A percentile compares a stretch with the other conserved stretches of the same genome.
Conservation (phyloP, 1,284 basidiomycete species). For the Lentinula novae-zelandiae region DNA sequence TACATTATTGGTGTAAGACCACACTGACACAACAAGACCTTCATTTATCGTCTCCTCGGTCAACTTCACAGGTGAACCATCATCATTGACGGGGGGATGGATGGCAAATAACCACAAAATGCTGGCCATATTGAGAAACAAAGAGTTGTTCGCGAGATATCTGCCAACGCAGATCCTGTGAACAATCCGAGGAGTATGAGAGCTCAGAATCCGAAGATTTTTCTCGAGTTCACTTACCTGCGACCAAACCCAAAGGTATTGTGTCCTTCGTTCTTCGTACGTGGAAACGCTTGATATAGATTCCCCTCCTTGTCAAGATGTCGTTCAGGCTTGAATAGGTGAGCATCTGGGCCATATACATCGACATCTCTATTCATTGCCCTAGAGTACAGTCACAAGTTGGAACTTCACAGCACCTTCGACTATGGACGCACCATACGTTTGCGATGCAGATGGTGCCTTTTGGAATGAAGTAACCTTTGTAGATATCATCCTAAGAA, state of each 20-base stretch:
- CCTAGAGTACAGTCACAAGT: constrained; percentile 9
- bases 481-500: constrained; percentile 16
- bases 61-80: constrained; percentile 1
- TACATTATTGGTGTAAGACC: neutral
- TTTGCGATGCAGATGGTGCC: constrained; percentile 17
- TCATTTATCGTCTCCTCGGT: neutral
- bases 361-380: constrained; percentile 16
- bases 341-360: constrained; percentile 17
- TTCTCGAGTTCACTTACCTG: constrained; percentile 4
- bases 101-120: constrained; percentile 16
- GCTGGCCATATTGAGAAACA: constrained; percentile 17
- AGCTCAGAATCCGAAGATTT: neutral
- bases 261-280: constrained; percentile 19
- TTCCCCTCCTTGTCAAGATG: constrained; percentile 14
- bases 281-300: constrained; percentile 7
- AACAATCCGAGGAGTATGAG: neutral
- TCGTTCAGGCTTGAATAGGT: constrained; percentile 16
- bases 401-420: neutral
- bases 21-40: constrained; percentile 5
- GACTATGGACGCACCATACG: constrained; percentile 12
- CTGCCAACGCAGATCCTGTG: constrained; percentile 20
- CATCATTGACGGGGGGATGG: neutral
- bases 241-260: constrained; percentile 19
- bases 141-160: constrained; percentile 15
- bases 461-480: constrained; percentile 16